Conservation (phyloP, 1,284 basidiomycete species). For the Sporisorium graminicola region DNA sequence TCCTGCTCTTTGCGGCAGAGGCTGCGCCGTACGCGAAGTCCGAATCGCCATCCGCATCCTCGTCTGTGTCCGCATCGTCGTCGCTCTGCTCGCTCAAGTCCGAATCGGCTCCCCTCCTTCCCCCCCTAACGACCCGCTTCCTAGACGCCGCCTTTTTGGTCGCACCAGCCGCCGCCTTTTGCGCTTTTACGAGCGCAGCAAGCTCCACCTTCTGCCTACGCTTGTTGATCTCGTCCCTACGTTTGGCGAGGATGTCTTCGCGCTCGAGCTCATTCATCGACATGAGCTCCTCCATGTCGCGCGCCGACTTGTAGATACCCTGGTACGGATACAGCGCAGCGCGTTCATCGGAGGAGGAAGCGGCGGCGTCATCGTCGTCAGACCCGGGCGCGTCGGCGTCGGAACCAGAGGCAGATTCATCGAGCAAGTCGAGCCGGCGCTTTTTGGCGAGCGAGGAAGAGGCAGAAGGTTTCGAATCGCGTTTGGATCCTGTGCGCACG, state of each 20-base stretch:
- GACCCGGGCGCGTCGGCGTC: slow-evolving; percentile 29
- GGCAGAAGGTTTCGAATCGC: slow-evolving; percentile 6
- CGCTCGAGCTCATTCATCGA: slow-evolving; percentile 86
- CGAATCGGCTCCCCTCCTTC: slow-evolving; percentile 19
- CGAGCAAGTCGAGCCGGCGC: slow-evolving; percentile 58
- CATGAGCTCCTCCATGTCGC: slow-evolving; percentile 83
- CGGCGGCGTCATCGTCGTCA: slow-evolving; percentile 24
- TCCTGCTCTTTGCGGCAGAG: slow-evolving; percentile 81
- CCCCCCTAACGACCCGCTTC: slow-evolving; percentile 25
- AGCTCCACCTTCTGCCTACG: slow-evolving; percentile 81
- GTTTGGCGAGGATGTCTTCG: slow-evolving; percentile 83
- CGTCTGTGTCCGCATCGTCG: slow-evolving; percentile 76
- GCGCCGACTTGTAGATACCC: slow-evolving; percentile 86
- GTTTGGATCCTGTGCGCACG: slow-evolving; percentile 67
- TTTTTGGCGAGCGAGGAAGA: slow-evolving; percentile 37
- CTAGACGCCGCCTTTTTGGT: slow-evolving; percentile 33
- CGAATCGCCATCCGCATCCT: slow-evolving; percentile 78
- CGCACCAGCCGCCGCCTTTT: slow-evolving; percentile 72
- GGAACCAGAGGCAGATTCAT: slow-evolving; percentile 52
- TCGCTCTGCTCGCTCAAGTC: slow-evolving; percentile 65
- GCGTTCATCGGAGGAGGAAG: slow-evolving; percentile 10
- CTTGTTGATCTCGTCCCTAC: slow-evolving; percentile 84
- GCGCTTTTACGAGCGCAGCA: slow-evolving; percentile 79
- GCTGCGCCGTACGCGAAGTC: slow-evolving; percentile 72
- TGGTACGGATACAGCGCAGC: slow-evolving; percentile 80